phyloP scores from a whole-genome alignment of 345 rosid species.

The Aquilaria sinensis region DNA sequence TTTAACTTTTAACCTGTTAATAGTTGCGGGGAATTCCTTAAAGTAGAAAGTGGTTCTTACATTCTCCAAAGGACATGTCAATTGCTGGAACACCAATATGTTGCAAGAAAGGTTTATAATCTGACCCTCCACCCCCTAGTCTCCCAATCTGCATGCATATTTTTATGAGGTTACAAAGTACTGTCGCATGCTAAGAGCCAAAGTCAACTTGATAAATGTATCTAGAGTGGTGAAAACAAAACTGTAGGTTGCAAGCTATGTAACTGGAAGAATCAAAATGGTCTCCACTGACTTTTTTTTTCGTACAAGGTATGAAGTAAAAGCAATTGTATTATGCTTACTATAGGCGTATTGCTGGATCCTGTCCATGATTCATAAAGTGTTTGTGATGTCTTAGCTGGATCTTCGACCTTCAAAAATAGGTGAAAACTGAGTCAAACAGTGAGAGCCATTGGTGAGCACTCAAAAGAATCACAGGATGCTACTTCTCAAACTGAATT shows the following conservation, averaged over 20 bases:
- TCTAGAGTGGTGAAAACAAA: no score
- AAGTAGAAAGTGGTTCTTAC: constrained; percentile 27
- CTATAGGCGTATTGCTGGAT: constrained; percentile 35
- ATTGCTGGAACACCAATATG: constrained; percentile 66
- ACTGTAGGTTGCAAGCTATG: no score
- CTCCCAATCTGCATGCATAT: constrained; percentile 41
- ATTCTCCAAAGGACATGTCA: constrained; percentile 52
- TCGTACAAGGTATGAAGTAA: no score
- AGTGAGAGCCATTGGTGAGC: neutral
- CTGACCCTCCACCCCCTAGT: constrained; percentile 68
- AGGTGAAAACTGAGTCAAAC: constrained; percentile 6
- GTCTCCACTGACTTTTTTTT: no score
- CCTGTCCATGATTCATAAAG: constrained; percentile 60
- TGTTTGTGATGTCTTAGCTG: constrained; percentile 63
- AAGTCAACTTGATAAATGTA: no score
- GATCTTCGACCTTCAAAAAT: constrained; percentile 59
- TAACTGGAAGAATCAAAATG: no score
- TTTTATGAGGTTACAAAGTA: no score
- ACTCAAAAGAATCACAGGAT: no score
- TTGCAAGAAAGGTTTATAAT: constrained; percentile 74
- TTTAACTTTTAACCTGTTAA: neutral
- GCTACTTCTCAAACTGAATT: no score
- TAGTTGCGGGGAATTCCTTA: neutral
- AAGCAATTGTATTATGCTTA: constrained; percentile 23
- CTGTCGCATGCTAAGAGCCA: no score